Evolutionary conservation across 768 basidiomycete genomes (phyloP).

Genomic region (Mycena kentingensis): DNA sequence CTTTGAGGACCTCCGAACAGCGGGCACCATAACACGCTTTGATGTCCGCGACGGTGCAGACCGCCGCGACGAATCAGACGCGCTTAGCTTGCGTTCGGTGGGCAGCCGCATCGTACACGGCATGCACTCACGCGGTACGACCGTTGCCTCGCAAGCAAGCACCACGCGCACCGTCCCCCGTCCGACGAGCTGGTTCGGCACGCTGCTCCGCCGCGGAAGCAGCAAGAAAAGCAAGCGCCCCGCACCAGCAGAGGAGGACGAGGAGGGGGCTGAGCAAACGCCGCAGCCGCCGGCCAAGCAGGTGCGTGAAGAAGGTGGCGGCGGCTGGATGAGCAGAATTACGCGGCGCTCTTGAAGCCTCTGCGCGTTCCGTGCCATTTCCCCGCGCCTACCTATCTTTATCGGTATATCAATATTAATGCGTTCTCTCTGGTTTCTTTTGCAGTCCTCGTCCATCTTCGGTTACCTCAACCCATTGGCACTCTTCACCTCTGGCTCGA

Average conservation of each 20-base stretch:
- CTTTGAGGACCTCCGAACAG: slow-evolving; percentile 23
- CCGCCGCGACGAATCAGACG: slow-evolving; percentile 24
- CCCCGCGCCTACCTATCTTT: slow-evolving; percentile 4
- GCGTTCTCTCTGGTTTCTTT: slow-evolving; percentile 2
- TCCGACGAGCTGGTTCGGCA: slow-evolving; percentile 17
- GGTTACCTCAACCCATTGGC: slow-evolving; percentile 24
- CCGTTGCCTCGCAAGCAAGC: slow-evolving; percentile 3
- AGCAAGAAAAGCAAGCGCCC: slow-evolving; percentile 11
- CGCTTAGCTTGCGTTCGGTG: slow-evolving; percentile 20
- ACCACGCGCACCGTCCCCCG: neutral
- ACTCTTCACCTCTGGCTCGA: slow-evolving; percentile 12
- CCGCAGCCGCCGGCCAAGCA: slow-evolving; percentile 17
- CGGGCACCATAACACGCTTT: slow-evolving; percentile 24
- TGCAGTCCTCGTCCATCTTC: slow-evolving; percentile 19
- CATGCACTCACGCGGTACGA: slow-evolving; percentile 16
- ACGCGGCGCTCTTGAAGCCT: slow-evolving; percentile 14
- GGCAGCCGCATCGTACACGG: slow-evolving; percentile 26
- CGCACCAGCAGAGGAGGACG: slow-evolving; percentile 2
- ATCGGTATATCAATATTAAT: slow-evolving; percentile 18
- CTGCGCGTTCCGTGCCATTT: slow-evolving; percentile 1
- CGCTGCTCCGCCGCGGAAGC: slow-evolving; percentile 10
- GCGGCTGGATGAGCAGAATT: slow-evolving; percentile 21
- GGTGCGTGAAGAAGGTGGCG: slow-evolving; percentile 20
- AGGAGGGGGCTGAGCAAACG: slow-evolving; percentile 8
- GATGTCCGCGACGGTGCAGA: slow-evolving; percentile 28